Evolutionary conservation across 169 alveolate species (phyloP).

Genomic region (Plasmodium inui): DNA sequence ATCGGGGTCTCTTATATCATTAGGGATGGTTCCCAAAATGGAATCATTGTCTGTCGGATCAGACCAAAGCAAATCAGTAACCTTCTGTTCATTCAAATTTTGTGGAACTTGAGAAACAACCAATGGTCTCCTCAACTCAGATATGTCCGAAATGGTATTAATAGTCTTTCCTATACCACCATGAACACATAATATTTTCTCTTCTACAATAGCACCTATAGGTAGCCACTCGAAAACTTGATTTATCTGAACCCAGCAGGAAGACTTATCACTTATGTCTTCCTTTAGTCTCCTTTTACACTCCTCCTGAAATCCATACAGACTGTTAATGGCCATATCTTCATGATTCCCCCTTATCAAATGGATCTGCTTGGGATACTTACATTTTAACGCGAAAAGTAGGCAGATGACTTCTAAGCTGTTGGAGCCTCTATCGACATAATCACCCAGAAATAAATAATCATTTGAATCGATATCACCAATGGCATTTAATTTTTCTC

Average conservation of each 20-base stretch:
- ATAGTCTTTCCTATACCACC: conserved; percentile 99
- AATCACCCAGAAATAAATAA: conserved; percentile 98
- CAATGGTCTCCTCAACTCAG: conserved; percentile 93
- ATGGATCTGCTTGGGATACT: conserved; percentile 98
- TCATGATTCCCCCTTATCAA: conserved; percentile 99
- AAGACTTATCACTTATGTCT: conserved; percentile 94
- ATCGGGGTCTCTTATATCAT: conserved; percentile 98
- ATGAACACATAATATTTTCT: conserved; percentile 97
- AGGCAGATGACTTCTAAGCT: conserved; percentile 93
- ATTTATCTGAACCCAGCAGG: conserved; percentile 95
- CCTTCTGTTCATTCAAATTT: conserved; percentile 87
- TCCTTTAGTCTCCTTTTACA: conserved; percentile 97
- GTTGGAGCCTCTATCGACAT: conserved; percentile 98
- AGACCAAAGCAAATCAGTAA: conserved; percentile 92
- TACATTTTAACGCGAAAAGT: conserved; percentile 96
- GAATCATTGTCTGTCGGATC: conserved; percentile 99
- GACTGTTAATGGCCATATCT: conserved; percentile 98
- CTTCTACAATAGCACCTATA: conserved; percentile 98
- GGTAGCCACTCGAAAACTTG: conserved; percentile 98
- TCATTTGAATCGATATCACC: conserved; percentile 99
- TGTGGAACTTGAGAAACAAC: conserved; percentile 95
- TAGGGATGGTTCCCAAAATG: conserved; percentile 97
- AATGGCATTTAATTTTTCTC: conserved; percentile 85
- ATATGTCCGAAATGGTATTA: conserved; percentile 91
- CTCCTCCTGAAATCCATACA: conserved; percentile 99